A percentile compares a stretch with the other conserved stretches of the same genome.
Conservation (phyloP, 2,329 filamentous ascomycete species). For the Sarocladium brachiariae region DNA sequence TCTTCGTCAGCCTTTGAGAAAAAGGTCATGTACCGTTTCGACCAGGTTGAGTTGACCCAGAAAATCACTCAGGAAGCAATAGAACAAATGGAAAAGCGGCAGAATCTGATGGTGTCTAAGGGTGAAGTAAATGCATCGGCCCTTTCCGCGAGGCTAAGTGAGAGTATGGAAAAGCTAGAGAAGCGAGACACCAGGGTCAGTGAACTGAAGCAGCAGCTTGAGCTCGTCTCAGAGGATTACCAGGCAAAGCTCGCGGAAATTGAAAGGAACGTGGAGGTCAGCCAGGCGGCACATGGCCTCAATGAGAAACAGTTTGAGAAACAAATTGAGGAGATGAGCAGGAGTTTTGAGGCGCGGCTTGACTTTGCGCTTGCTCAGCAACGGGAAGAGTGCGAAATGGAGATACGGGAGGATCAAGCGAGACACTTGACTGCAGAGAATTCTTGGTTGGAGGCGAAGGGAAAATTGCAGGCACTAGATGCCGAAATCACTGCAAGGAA, state of each 20-base stretch:
- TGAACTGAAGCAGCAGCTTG: slow-evolving; percentile 17
- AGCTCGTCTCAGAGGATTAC: slow-evolving; percentile 15
- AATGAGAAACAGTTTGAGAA: not conserved
- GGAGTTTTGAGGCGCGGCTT: slow-evolving; percentile 4
- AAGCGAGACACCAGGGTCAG: slow-evolving; percentile 15
- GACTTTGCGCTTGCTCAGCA: slow-evolving; percentile 9
- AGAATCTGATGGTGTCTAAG: not conserved
- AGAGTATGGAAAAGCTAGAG: slow-evolving; percentile 7
- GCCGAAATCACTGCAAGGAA: not conserved
- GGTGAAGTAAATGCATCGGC: not conserved
- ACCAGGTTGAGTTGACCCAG: not conserved
- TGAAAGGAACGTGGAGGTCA: not conserved
- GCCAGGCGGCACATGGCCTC: not conserved
- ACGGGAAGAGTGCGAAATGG: slow-evolving; percentile 5
- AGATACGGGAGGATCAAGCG: slow-evolving; percentile 12
- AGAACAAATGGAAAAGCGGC: not conserved
- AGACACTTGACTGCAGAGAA: not conserved
- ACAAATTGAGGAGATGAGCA: not conserved
- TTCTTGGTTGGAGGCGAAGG: slow-evolving; percentile 13
- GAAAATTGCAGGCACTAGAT: not conserved
- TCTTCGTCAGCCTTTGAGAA: not conserved
- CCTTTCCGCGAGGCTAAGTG: not conserved
- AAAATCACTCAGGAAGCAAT: not conserved
- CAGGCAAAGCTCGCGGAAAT: slow-evolving; percentile 14
- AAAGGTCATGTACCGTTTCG: not conserved